phyloP scores from a whole-genome alignment of 2,329 filamentous ascomycete species.

The Lasiodiplodia citricola region DNA sequence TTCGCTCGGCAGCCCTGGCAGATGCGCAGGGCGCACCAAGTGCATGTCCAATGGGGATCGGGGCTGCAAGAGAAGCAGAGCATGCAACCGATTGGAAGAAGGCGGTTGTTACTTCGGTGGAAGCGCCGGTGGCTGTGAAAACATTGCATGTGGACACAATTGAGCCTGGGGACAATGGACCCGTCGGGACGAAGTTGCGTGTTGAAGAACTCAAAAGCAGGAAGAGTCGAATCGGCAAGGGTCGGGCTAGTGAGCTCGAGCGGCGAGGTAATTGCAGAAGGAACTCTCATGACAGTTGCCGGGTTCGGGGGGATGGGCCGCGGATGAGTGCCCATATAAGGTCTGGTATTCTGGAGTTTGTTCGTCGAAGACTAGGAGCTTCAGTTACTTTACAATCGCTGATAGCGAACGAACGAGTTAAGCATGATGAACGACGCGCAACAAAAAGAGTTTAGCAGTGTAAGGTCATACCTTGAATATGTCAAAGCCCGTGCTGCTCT shows the following conservation, averaged over 20 bases:
- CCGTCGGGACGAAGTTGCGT: conserved; percentile 28
- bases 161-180: conserved; percentile 35
- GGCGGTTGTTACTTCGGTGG: conserved; percentile 39
- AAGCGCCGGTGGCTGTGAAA: conserved; percentile 38
- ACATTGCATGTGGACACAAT: conserved; percentile 38
- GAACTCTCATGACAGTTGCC: background rate
- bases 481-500: conserved; percentile 45
- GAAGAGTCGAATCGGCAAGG: background rate
- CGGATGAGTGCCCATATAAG: background rate
- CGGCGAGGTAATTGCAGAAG: background rate
- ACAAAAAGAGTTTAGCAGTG: background rate
- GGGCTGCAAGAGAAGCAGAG: conserved; percentile 37
- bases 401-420: conserved; percentile 7
- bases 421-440: conserved; percentile 19
- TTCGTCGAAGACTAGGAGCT: conserved; percentile 25
- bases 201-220: conserved; percentile 19
- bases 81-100: conserved; percentile 44
- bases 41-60: conserved; percentile 41
- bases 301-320: conserved; percentile 7
- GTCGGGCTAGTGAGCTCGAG: background rate
- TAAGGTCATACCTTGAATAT: conserved; percentile 39
- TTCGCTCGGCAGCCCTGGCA: conserved; percentile 39
- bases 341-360: conserved; percentile 14
- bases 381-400: conserved; percentile 25
- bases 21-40: conserved; percentile 44